phyloP scores from a whole-genome alignment of 257 asterid species.

The Ajuga chamaepitys region DNA sequence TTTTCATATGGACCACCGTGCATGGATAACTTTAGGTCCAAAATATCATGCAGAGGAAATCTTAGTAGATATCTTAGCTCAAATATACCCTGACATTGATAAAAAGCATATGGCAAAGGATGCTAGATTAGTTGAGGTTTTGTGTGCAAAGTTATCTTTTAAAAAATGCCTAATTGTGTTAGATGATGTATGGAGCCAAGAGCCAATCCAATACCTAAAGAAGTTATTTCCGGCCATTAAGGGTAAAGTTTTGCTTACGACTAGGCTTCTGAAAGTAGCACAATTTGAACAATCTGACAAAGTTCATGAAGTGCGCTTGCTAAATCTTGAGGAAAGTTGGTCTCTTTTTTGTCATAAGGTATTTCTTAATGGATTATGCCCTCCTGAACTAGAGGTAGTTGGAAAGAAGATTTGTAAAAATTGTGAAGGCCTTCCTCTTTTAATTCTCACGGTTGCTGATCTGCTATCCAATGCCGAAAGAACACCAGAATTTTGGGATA shows the following conservation, averaged over 20 bases:
- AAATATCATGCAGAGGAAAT: neutral
- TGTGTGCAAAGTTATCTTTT: neutral
- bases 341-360: neutral
- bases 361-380: neutral
- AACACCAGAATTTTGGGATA: no score
- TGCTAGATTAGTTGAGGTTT: neutral
- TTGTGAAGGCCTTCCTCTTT: no score
- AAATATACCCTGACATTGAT: neutral
- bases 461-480: no score
- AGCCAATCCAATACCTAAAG: no score
- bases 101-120: no score
- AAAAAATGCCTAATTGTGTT: neutral
- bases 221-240: neutral
- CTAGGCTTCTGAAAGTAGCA: no score
- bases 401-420: no score
- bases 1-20: neutral
- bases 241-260: neutral
- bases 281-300: no score
- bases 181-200: neutral
- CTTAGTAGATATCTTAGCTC: neutral
- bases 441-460: no score
- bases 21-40: neutral
- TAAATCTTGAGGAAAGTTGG: constrained; percentile 4
- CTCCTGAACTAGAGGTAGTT: neutral
- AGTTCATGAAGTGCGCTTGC: neutral